These are phyloP conservation scores for Helminthosporium solani DNA, from an alignment of 2,329 filamentous ascomycete species.

Conservation along the genomic window DNA sequence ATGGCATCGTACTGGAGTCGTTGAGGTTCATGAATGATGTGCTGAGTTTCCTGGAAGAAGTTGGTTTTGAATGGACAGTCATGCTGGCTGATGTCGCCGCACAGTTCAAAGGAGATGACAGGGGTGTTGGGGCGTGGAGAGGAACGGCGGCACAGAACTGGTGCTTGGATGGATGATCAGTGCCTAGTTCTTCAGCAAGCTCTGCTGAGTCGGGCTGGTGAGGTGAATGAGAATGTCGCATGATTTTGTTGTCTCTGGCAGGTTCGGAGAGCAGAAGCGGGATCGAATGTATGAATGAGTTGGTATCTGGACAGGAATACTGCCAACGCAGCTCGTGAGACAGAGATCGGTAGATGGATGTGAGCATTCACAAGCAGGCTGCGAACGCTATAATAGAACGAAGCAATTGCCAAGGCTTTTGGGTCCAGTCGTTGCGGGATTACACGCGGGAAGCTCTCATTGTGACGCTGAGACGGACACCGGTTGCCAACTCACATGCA, in stretches of 20 bases:
- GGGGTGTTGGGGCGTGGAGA: conserved; percentile 15
- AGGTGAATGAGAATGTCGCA: conserved; percentile 34
- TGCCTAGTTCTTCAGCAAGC: conserved; percentile 17
- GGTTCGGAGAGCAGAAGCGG: conserved; percentile 11
- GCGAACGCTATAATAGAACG: conserved; percentile 27
- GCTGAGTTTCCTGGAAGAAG: conserved; percentile 5
- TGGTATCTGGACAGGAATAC: conserved; percentile 16
- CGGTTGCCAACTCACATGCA: conserved; percentile 37
- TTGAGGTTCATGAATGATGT: conserved; percentile 16
- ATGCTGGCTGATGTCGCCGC: conserved; percentile 16
- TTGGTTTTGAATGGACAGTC: conserved; percentile 14
- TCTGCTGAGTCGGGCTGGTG: conserved; percentile 23
- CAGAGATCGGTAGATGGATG: conserved; percentile 22
- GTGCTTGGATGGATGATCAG: conserved; percentile 17
- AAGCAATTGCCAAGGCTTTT: conserved; percentile 37
- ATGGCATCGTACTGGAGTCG: conserved; percentile 20
- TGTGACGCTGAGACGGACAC: conserved; percentile 32
- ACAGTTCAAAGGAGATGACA: conserved; percentile 15
- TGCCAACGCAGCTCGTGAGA: conserved; percentile 36
- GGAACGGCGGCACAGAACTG: conserved; percentile 19
- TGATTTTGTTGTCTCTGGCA: conserved; percentile 31
- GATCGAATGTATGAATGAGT: conserved; percentile 18
- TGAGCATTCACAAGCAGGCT: conserved; percentile 12
- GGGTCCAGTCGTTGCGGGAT: conserved; percentile 21
- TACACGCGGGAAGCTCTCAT: conserved; percentile 27